phyloP scores from a whole-genome alignment of 179 eudicot genomes.

The Silene vulgaris region DNA sequence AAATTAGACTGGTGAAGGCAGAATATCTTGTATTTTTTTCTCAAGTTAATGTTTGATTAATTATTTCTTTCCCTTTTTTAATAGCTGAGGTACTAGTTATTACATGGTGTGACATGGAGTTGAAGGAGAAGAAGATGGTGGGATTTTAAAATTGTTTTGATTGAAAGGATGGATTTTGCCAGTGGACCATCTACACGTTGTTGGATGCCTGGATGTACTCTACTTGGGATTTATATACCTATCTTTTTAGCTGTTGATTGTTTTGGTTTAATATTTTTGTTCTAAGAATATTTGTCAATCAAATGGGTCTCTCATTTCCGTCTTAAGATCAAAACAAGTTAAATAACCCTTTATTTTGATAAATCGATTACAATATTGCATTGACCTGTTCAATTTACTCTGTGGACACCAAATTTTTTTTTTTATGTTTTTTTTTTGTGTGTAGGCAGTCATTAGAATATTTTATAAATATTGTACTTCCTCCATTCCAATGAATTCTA shows the following conservation, averaged over 20 bases:
- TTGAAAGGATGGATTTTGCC: slow-evolving; percentile 21
- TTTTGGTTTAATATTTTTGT: slow-evolving; percentile 20
- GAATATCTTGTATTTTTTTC: slow-evolving; percentile 3
- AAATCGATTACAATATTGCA: too few species aligned
- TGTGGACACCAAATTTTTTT: too few species aligned
- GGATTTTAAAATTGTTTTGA: slow-evolving; percentile 20
- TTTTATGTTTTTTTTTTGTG: too few species aligned
- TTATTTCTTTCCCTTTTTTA: slow-evolving; percentile 9
- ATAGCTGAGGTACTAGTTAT: slow-evolving; percentile 21
- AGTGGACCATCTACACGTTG: slow-evolving; percentile 23
- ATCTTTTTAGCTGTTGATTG: slow-evolving; percentile 15
- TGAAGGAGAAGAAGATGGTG: slow-evolving; percentile 19
- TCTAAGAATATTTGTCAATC: background rate
- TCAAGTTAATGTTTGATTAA: background rate
- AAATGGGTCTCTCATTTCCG: too few species aligned
- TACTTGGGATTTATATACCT: slow-evolving; percentile 15
- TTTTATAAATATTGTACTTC: too few species aligned
- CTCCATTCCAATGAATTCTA: too few species aligned
- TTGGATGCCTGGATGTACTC: slow-evolving; percentile 19
- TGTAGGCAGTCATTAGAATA: too few species aligned
- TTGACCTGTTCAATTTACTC: too few species aligned
- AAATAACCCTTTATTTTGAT: too few species aligned
- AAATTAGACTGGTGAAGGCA: slow-evolving; percentile 18
- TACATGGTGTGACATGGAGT: slow-evolving; percentile 28
- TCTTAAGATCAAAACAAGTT: too few species aligned